Evolutionary conservation across 2,329 filamentous ascomycete genomes (phyloP).

Genomic region (Endothia cerciana): DNA sequence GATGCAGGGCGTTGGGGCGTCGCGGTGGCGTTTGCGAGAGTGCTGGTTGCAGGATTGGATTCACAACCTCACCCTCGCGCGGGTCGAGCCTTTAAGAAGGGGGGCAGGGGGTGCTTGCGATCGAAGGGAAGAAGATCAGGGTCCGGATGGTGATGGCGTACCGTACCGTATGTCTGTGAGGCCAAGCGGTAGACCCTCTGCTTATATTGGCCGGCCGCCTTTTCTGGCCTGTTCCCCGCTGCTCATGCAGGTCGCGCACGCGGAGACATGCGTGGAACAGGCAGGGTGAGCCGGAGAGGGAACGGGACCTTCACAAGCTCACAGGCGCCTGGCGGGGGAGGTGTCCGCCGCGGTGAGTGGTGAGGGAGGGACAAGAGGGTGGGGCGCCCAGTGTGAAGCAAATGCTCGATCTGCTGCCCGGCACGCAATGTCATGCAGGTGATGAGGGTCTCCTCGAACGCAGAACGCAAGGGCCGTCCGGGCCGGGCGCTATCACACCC

Average conservation of each 20-base stretch:
- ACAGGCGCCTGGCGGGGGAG: background rate
- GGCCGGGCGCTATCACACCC: constrained; percentile 24
- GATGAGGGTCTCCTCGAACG: constrained; percentile 13
- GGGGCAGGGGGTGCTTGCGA: constrained; percentile 12
- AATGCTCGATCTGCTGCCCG: constrained; percentile 20
- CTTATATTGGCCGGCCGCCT: constrained; percentile 57
- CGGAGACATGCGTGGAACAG: constrained; percentile 25
- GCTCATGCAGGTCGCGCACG: constrained; percentile 38
- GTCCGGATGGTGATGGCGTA: constrained; percentile 31
- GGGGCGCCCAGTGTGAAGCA: constrained; percentile 18
- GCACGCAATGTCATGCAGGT: constrained; percentile 27
- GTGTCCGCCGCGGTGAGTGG: constrained; percentile 9
- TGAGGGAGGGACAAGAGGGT: constrained; percentile 10
- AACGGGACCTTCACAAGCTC: background rate
- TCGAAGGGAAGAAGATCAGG: constrained; percentile 15
- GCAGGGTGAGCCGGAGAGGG: constrained; percentile 4
- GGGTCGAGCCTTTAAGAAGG: constrained; percentile 21
- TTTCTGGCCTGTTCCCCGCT: constrained; percentile 44
- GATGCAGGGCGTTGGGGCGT: constrained; percentile 16
- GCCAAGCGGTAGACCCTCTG: constrained; percentile 50
- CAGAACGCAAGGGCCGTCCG: constrained; percentile 21
- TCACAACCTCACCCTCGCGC: constrained; percentile 31
- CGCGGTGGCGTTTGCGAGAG: constrained; percentile 15
- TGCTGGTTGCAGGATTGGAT: constrained; percentile 15
- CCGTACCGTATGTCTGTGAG: constrained; percentile 31